These are phyloP conservation scores for Olyra latifolia DNA, from an alignment of 176 grass and related monocot species.

Conservation along the genomic window DNA sequence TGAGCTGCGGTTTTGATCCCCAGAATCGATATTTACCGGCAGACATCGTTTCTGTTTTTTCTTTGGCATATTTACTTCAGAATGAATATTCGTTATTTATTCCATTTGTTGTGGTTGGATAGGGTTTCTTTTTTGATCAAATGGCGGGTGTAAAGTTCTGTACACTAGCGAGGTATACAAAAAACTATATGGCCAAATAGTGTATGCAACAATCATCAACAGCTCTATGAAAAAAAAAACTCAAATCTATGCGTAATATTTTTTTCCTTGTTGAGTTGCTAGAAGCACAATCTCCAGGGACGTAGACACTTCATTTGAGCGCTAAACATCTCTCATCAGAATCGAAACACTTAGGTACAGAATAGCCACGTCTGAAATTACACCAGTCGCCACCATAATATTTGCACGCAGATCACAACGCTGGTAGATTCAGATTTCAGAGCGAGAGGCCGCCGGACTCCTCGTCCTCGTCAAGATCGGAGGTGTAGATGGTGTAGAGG, in stretches of 20 bases:
- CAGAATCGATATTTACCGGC: background rate
- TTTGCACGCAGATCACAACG: background rate
- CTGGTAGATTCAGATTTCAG: background rate
- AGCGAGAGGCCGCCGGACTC: conserved; percentile 88
- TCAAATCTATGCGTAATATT: background rate
- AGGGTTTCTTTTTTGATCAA: background rate
- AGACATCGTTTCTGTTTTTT: background rate
- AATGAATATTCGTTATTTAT: conserved; percentile 5
- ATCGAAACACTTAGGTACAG: conserved; percentile 37
- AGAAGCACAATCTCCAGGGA: background rate
- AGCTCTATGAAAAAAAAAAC: background rate
- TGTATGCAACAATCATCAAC: background rate
- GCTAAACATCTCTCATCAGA: conserved; percentile 27
- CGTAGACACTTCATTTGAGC: background rate
- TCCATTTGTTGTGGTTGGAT: background rate
- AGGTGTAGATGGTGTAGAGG: conserved; percentile 88
- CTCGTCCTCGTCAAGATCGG: conserved; percentile 88
- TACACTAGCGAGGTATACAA: conserved; percentile 25
- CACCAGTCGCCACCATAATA: background rate
- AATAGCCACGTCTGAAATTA: conserved; percentile 34
- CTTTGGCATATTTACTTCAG: background rate
- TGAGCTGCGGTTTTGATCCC: background rate
- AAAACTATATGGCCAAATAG: background rate
- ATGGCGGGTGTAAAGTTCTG: conserved; percentile 30
- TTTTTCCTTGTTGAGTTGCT: background rate